Base-by-base conservation (phyloP, 2,329 filamentous ascomycete species). In the Pochonia chlamydosporia region DNA sequence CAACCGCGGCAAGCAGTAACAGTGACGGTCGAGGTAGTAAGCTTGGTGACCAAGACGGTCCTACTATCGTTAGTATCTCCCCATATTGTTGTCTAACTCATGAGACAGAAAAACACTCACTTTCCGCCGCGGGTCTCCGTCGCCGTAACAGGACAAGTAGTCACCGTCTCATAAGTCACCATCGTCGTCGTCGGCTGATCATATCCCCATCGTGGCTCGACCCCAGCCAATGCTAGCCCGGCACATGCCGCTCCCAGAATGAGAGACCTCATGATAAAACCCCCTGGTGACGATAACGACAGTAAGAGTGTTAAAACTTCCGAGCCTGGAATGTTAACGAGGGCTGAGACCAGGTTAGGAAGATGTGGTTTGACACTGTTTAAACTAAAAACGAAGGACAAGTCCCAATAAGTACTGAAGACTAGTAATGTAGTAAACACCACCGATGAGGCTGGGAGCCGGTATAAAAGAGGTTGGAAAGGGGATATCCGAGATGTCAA, bases 81-180 rank as follows among this genome's bases (percentile, higher is more conserved):
- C n/a, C n/a, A n/a, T n/a, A n/a, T n/a, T n/a, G n/a, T n/a, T n/a
- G n/a, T 25, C 11, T 20, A 16, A 18, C 16, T 13, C n/a, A 11
- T 13, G 13, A n/a, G 14, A 30, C 18, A 23, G 5, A 5, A 24
- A 3, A 33, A 28, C 5, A 64, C 68, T 68, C 59, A 71, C 68
- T 63, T 63, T 60, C 68, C 69, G 31, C 59, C 55, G 13, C 58
- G 51, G 14, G 68, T 70, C 48, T 66, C 56, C 11, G 72, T 75
- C 28, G 64, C 61, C 9, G 70, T 73, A 50, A 71, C 62, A 10
- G 73, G 72, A 57, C 73, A 76, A 43, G 70, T 62, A 4, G 70
- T 73, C 11, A 68, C 64, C 20, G 67, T 72, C 41, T 64, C 67
- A 49, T 71, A 72, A 46, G 62, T 71, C 43, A 56, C 55, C 36